Evolutionary conservation across 176 grass and related monocot genomes (phyloP), one percentile per base, ranked within the genome.

Genomic region (Phyllostachys edulis): DNA sequence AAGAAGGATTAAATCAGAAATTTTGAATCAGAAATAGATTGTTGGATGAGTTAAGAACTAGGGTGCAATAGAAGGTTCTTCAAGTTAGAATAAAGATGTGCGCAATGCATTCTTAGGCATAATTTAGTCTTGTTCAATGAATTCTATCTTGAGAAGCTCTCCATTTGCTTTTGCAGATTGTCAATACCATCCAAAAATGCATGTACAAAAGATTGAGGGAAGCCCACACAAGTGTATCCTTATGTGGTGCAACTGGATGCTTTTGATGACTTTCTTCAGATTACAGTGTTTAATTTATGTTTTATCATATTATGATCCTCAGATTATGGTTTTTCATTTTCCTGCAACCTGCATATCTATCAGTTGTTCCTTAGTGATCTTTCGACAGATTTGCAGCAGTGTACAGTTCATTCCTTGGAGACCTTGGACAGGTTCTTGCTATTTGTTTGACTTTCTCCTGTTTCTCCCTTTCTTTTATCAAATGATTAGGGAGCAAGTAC

Each of bases 161-260:
- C 17, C 29, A 76, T 44, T 79, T 63, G 5, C 60, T 71, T 50
- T 90, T 88, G 74, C 91, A 98, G 96, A 93, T 98, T 62, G 59
- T 98, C 77, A 90, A 85, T 52, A 90, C 87, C 80, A 77, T 68
- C 73, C 90, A 94, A 67, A 91, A 93, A 76, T 87, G 89, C 71
- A 7, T 98, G 76, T 95, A 88, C 79, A 95, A 93, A 95, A 93
- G 92, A 91, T 79, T 98, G 80, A 95, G 96, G 90, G 87, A 82
- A 54, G 96, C 91, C 51, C 93, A 98, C 80, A 88, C 93, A 77
- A 98, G 89, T 82, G 96, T 98, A 98, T 95, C 87, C 92, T 89
- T 80, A 39, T 82, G 3, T 72, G 38, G 15, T 83, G 71, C 45
- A 47, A 75, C 27, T 87, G 73, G 27, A 69, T 52, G 15, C 8